Evolutionary conservation across 306 rosid genomes (phyloP), one percentile per base, ranked within the genome.

Genomic region (Bauhinia variegata): DNA sequence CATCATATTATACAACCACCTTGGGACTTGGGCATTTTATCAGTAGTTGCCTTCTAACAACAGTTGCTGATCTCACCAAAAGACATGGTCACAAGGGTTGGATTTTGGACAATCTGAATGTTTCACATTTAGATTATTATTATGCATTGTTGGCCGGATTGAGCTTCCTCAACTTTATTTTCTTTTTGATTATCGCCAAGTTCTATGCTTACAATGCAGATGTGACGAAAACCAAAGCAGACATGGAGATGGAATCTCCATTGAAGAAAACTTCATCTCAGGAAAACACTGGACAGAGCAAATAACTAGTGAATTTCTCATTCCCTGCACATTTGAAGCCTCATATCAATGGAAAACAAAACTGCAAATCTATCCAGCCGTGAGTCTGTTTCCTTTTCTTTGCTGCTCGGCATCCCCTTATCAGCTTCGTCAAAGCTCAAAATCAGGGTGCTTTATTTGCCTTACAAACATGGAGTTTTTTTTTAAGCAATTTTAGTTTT

Each of bases 61-160:
- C 87, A 30, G 91, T 89, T 42, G 74, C 95, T 3, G 58, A 82
- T 50, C 19, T 70, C 37, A 82, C 96, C 42, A n/a, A 77, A 71
- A 75, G 82, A 66, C 6, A 80, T 28, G 86, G 83, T 13, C 78
- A 23, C 28, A 23, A 31, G 39, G 91, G 96, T 70, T 91, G 97
- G 96, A 28, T 91, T 79, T 67, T 83, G 88, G 78, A 87, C 50
- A 89, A 91, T 70, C 60, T 88, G 3, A 91, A 91, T 16, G 59
- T 69, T 16, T 89, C 95, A 7, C 96, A 34, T 76, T 66, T 89
- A 32, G 92, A 87, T 59, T 73, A 88, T 46, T 85, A 80, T 53
- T 88, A 91, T 48, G 89, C 88, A 51, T 70, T 91, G 63, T 54
- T 87, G 79, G 88, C 95, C 18, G 28, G 44, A 15, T 36, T 88